Percentiles rank a stretch among this genome's conserved stretches.
These are phyloP conservation scores for Dianthus caryophyllus DNA, from an alignment of 148 eudicot genomes.

Conservation along the genomic window DNA sequence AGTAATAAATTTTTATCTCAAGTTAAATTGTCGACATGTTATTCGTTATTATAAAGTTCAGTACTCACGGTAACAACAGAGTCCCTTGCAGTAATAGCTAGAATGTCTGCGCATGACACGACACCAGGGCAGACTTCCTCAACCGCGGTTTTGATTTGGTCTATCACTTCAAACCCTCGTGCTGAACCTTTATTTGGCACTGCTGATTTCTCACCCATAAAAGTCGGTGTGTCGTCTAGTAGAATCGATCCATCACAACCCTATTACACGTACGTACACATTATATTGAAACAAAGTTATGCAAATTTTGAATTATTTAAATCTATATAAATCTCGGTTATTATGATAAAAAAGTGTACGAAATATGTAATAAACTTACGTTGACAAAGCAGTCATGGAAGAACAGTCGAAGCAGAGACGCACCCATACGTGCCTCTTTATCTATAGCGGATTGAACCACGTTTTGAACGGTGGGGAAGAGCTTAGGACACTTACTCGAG, in stretches of 20 bases:
- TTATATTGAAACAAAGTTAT: no score
- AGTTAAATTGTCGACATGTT: no score
- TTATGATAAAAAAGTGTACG: not conserved
- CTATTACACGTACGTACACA: not conserved
- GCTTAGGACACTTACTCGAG: slow-evolving; percentile 60
- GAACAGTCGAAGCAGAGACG: slow-evolving; percentile 77
- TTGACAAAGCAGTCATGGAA: slow-evolving; percentile 91
- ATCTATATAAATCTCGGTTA: no score
- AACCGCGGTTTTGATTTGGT: slow-evolving; percentile 28
- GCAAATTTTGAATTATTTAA: no score
- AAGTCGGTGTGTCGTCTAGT: slow-evolving; percentile 37
- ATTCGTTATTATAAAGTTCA: no score
- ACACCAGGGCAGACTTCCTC: slow-evolving; percentile 38
- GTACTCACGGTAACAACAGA: slow-evolving; percentile 29
- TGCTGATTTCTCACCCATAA: slow-evolving; percentile 42
- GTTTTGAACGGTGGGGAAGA: slow-evolving; percentile 35
- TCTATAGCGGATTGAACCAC: slow-evolving; percentile 47
- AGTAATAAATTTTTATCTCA: no score
- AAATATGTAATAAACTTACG: not conserved
- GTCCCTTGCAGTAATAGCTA: slow-evolving; percentile 46
- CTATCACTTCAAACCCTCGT: slow-evolving; percentile 42
- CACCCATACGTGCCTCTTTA: slow-evolving; percentile 79
- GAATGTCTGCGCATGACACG: slow-evolving; percentile 48
- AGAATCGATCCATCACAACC: slow-evolving; percentile 47
- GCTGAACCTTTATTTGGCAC: slow-evolving; percentile 29